phyloP scores from a whole-genome alignment of 768 basidiomycete genomes.

The Collybia nuda region DNA sequence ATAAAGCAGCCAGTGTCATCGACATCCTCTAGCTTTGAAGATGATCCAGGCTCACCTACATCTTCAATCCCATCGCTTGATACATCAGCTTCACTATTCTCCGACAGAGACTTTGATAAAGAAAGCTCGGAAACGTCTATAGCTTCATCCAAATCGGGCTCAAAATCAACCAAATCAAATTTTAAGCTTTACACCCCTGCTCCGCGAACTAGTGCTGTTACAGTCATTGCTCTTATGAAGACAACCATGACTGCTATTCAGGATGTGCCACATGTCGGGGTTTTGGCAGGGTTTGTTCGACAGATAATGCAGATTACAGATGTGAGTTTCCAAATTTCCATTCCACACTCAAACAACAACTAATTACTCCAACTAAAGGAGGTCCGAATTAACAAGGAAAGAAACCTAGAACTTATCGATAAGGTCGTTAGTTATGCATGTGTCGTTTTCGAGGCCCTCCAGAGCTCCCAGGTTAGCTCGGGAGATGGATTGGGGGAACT shows the following conservation, averaged over 20 bases:
- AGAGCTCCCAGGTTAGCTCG: slow-evolving; percentile 8
- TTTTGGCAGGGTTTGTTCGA: slow-evolving; percentile 19
- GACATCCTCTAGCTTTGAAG: not conserved
- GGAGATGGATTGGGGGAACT: slow-evolving; percentile 11
- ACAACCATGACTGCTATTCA: slow-evolving; percentile 18
- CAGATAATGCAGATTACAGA: slow-evolving; percentile 25
- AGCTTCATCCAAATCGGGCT: not conserved
- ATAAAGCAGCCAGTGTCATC: too few species aligned
- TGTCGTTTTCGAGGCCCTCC: slow-evolving; percentile 21
- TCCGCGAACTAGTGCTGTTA: not conserved
- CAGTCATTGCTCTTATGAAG: slow-evolving; percentile 11
- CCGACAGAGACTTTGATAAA: not conserved
- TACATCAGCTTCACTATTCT: too few species aligned
- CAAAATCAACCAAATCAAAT: not conserved
- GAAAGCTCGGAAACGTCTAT: too few species aligned
- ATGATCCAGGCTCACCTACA: not conserved
- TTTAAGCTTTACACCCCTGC: not conserved
- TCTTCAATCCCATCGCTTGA: not conserved
- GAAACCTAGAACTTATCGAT: slow-evolving; percentile 19
- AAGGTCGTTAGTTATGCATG: slow-evolving; percentile 21
- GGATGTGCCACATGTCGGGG: slow-evolving; percentile 24
- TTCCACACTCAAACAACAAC: not conserved
- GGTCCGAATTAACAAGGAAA: slow-evolving; percentile 20
- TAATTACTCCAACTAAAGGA: slow-evolving; percentile 11
- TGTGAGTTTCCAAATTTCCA: slow-evolving; percentile 8